Percentiles rank a stretch among this genome's conserved stretches.
Evolutionary conservation across 139 green algal genomes (phyloP).

Genomic region (Axilococcus clingmanii): DNA sequence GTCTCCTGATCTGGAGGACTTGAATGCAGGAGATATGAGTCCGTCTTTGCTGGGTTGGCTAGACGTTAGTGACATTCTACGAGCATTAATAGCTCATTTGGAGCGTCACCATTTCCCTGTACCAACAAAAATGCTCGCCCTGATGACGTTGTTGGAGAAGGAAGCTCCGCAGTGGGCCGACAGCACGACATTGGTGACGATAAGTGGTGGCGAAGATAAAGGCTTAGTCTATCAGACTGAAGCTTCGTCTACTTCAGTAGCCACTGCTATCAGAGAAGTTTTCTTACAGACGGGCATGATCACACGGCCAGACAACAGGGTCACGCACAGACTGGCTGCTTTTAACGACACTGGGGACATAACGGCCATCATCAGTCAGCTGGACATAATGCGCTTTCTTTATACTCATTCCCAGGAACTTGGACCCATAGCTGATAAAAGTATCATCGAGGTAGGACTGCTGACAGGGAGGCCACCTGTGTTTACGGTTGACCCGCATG

Average conservation of each 20-base stretch:
- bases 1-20: conserved; percentile 40
- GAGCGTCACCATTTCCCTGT: conserved; percentile 14
- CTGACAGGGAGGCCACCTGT: conserved; percentile 33
- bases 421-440: conserved; percentile 11
- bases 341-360: conserved; percentile 62
- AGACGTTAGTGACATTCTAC: conserved; percentile 40
- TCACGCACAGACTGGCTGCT: conserved; percentile 34
- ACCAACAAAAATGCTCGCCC: conserved; percentile 56
- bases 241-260: conserved; percentile 20
- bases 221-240: conserved; percentile 56
- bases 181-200: conserved; percentile 47
- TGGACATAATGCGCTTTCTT: conserved; percentile 18
- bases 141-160: conserved; percentile 67
- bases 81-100: conserved; percentile 24
- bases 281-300: conserved; percentile 10
- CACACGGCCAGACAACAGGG: not conserved
- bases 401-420: conserved; percentile 16
- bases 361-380: conserved; percentile 44
- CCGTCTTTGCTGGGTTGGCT: conserved; percentile 57
- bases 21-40: conserved; percentile 12
- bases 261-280: conserved; percentile 34
- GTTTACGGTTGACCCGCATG: conserved; percentile 39
- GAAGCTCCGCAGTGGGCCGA: conserved; percentile 43
- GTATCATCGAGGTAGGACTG: conserved; percentile 28
- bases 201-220: conserved; percentile 48